Evolutionary conservation across 1,284 basidiomycete genomes (phyloP), one percentile per base, ranked within the genome.

Genomic region (Athelia psychrophila): DNA sequence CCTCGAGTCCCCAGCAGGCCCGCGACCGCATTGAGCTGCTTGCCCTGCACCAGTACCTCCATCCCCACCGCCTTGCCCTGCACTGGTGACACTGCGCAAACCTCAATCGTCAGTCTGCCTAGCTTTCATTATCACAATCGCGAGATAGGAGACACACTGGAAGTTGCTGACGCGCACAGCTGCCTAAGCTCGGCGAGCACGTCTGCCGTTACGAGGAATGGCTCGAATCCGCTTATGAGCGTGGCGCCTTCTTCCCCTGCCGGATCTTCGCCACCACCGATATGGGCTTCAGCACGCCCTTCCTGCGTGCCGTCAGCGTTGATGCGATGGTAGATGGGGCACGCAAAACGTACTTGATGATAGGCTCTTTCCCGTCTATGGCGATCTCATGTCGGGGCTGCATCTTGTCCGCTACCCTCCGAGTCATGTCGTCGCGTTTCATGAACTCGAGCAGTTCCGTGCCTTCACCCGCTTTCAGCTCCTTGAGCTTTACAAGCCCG

Each of bases 41-140:
- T 88, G 0, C 93, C 93, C 65, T 94, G 91, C 0, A 94, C 84
- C 61, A 90, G 74, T 6, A 94, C 83, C 61, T 93, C 87, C 50
- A 82, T 64, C 2, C 77, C 79, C 13, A 73, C 69, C 6, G 74
- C 64, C 58, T 80, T 83, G 0, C 85, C 84, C 2, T 72, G 70
- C 9, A 78, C 54, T 1, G 81, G 79, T 0, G 79, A 77, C 10
- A 88, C 86, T 89, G 47, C 23, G 15, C 18, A 19, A 22, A 16
- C 4, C 10, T 32, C 49, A 49, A 38, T 23, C n/a, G 20, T 5
- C 30, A 24, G 24, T 23, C 35, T 30, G 19, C 27, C 20, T 4
- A n/a, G 19, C 6, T 42, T 22, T n/a, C n/a, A n/a, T n/a, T n/a
- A n/a, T n/a, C n/a, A n/a, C n/a, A n/a, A n/a, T n/a, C n/a, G n/a